phyloP scores from a whole-genome alignment of 257 asterid genomes.

The Fraxinus americana region DNA sequence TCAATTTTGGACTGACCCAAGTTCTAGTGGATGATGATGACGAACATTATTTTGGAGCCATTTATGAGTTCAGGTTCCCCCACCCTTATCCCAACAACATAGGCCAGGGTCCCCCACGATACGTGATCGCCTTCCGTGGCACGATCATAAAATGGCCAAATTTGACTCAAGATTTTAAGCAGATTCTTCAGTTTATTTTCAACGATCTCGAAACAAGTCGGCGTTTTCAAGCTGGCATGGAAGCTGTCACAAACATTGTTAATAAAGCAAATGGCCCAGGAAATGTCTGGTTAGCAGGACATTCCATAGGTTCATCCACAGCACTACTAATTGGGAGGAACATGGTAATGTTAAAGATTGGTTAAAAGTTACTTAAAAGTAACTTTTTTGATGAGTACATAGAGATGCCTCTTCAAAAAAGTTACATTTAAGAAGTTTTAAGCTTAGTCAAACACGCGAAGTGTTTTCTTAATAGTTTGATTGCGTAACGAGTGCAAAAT shows the following conservation, averaged over 20 bases:
- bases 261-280: too few species aligned
- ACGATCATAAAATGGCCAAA: constrained; percentile 47
- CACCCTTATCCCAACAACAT: constrained; percentile 23
- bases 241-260: not conserved
- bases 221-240: constrained; percentile 47
- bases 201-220: constrained; percentile 49
- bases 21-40: constrained; percentile 51
- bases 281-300: too few species aligned
- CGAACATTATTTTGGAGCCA: constrained; percentile 54
- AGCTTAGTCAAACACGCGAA: too few species aligned
- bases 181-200: constrained; percentile 46
- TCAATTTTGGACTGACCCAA: constrained; percentile 49
- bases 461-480: too few species aligned
- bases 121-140: constrained; percentile 70
- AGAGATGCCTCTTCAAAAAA: too few species aligned
- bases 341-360: too few species aligned
- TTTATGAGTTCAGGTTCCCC: constrained; percentile 43
- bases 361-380: too few species aligned
- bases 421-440: too few species aligned
- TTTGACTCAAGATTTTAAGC: constrained; percentile 55
- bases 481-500: too few species aligned
- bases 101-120: constrained; percentile 41
- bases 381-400: too few species aligned
- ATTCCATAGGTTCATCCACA: too few species aligned
- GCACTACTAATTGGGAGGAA: too few species aligned